These are phyloP conservation scores for Ophiostoma ips DNA, from an alignment of 2,329 filamentous ascomycete genomes.

Conservation along the genomic window DNA sequence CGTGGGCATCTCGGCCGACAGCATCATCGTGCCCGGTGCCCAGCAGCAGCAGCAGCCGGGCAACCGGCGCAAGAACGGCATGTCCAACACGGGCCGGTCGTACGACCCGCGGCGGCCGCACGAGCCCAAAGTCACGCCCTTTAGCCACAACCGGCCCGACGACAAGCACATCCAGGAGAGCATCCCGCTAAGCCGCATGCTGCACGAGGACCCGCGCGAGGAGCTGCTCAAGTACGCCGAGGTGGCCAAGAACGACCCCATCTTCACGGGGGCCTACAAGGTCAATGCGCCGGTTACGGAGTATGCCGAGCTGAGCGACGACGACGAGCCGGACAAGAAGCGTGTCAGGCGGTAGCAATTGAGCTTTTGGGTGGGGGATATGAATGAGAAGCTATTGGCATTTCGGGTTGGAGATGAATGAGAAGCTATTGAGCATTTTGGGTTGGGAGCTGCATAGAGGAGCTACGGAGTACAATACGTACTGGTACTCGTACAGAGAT, in stretches of 20 bases:
- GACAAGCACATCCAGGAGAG: slow-evolving; percentile 77
- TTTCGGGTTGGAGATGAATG: no score
- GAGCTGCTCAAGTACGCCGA: slow-evolving; percentile 91
- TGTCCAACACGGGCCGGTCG: slow-evolving; percentile 64
- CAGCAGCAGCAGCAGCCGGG: slow-evolving; percentile 25
- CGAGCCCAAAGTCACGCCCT: slow-evolving; percentile 72
- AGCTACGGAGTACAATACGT: no score
- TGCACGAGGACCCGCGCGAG: slow-evolving; percentile 91
- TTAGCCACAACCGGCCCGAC: slow-evolving; percentile 80
- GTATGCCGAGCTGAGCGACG: slow-evolving; percentile 79
- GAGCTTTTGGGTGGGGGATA: not conserved
- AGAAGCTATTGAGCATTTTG: no score
- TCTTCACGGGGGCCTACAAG: slow-evolving; percentile 91
- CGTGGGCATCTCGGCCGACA: slow-evolving; percentile 69
- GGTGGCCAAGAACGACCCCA: slow-evolving; percentile 78
- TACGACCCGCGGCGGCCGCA: slow-evolving; percentile 74
- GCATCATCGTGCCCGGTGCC: slow-evolving; percentile 57
- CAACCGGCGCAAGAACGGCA: slow-evolving; percentile 39
- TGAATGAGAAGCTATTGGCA: no score
- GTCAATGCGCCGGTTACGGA: slow-evolving; percentile 84
- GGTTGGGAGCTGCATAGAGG: no score
- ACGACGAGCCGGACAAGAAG: slow-evolving; percentile 55
- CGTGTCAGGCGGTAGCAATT: slow-evolving; percentile 34
- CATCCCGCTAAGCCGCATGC: slow-evolving; percentile 81
- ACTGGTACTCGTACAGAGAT: no score